Evolutionary conservation across 805 yeast genomes (phyloP).

Genomic region (Myxozyma monticola): DNA sequence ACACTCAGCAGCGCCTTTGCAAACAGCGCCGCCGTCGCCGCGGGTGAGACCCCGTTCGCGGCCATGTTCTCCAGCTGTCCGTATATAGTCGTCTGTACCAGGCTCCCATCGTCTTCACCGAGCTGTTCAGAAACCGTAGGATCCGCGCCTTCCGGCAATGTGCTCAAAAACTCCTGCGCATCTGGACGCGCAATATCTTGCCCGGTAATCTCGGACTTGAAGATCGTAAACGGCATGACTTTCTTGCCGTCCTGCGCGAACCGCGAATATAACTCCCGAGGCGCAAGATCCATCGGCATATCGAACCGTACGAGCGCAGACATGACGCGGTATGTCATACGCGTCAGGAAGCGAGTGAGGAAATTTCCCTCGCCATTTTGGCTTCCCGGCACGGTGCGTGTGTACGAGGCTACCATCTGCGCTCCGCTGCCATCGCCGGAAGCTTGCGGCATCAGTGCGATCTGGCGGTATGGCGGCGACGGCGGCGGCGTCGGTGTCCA

Average conservation of each 20-base stretch:
- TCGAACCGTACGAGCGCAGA: not conserved
- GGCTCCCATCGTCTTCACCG: not conserved
- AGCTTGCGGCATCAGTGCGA: not conserved
- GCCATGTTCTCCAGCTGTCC: too few species aligned
- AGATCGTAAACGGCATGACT: constrained; percentile 7
- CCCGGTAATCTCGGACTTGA: constrained; percentile 8
- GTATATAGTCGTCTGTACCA: too few species aligned
- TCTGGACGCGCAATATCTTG: not conserved
- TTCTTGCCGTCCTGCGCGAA: not conserved
- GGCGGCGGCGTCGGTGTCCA: constrained; percentile 17
- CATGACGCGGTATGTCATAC: not conserved
- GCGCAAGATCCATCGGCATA: constrained; percentile 1
- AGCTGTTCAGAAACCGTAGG: not conserved
- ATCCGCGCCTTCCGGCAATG: not conserved
- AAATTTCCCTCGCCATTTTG: not conserved
- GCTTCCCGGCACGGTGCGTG: not conserved
- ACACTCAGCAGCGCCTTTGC: constrained; percentile 3
- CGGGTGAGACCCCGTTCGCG: too few species aligned
- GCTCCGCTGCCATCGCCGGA: not conserved
- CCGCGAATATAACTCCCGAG: not conserved
- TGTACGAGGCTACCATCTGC: not conserved
- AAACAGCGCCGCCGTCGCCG: not conserved
- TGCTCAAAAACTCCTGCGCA: not conserved
- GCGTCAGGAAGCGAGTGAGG: not conserved
- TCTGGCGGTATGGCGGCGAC: constrained; percentile 6